Evolutionary conservation across 192 early-diverging fungal species (phyloP).

Genomic region (Oehlia diaphana): DNA sequence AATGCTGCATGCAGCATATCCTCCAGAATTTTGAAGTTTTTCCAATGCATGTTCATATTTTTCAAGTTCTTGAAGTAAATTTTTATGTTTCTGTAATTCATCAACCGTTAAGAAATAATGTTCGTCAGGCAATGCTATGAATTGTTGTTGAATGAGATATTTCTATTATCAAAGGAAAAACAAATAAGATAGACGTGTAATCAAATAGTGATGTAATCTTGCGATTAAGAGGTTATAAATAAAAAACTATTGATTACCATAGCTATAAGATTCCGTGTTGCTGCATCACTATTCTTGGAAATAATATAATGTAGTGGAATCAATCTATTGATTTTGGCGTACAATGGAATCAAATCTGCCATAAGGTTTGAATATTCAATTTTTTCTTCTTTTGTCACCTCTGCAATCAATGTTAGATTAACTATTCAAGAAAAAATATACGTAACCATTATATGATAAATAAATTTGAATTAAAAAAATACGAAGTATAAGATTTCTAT

Average conservation of each 20-base stretch:
- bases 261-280: constrained; percentile 13
- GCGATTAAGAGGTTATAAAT: background rate
- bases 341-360: constrained; percentile 21
- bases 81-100: constrained; percentile 12
- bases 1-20: constrained; percentile 15
- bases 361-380: constrained; percentile 12
- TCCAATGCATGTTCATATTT: constrained; percentile 16
- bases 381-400: constrained; percentile 16
- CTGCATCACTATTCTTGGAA: constrained; percentile 26
- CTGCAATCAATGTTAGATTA: constrained; percentile 1
- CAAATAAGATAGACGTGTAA: background rate
- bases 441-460: background rate
- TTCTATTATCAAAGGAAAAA: constrained; percentile 20
- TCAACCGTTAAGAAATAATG: constrained; percentile 24
- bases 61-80: constrained; percentile 20
- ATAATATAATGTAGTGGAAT: constrained; percentile 23
- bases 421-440: background rate
- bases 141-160: constrained; percentile 32
- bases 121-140: constrained; percentile 29
- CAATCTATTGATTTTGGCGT: constrained; percentile 27
- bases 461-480: background rate
- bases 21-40: constrained; percentile 21
- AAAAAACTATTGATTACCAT: constrained; percentile 23
- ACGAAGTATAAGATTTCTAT: background rate
- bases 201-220: background rate